These are phyloP conservation scores for Mycena rebaudengoi DNA, from an alignment of 768 basidiomycete species.

Conservation along the genomic window DNA sequence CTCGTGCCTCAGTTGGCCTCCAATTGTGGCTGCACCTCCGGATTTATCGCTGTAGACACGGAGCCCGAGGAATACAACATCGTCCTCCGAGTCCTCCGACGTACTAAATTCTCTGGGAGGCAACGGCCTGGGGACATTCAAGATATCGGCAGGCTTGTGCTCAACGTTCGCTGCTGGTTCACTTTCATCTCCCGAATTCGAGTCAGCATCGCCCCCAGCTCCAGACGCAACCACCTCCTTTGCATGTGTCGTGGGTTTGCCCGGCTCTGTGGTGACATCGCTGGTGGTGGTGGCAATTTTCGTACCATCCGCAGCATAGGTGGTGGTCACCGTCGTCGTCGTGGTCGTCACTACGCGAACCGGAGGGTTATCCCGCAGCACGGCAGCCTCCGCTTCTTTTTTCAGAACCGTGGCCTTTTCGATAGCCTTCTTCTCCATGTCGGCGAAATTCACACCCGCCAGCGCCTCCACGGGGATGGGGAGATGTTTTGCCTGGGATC, in stretches of 20 bases:
- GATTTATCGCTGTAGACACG: slow-evolving; percentile 14
- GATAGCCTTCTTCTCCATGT: slow-evolving; percentile 27
- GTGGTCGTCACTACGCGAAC: background rate
- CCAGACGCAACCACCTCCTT: background rate
- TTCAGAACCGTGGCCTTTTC: slow-evolving; percentile 18
- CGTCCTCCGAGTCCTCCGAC: slow-evolving; percentile 8
- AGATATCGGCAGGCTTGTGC: background rate
- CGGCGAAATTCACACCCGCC: slow-evolving; percentile 24
- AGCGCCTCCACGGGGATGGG: slow-evolving; percentile 23
- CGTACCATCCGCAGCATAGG: background rate
- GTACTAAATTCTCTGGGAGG: background rate
- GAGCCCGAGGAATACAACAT: slow-evolving; percentile 6
- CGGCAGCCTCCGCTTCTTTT: slow-evolving; percentile 11
- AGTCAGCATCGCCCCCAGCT: background rate
- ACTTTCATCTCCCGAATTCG: background rate
- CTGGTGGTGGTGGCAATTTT: slow-evolving; percentile 6
- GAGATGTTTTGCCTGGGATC: slow-evolving; percentile 9
- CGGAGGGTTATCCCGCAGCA: background rate
- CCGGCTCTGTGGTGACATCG: background rate
- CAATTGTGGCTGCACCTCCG: slow-evolving; percentile 12
- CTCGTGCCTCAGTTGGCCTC: slow-evolving; percentile 18
- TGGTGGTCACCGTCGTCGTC: slow-evolving; percentile 2
- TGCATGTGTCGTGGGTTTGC: too few relatives aligned
- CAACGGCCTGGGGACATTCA: background rate
- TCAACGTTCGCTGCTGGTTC: background rate